Percentiles rank a stretch among this genome's conserved stretches.
These are phyloP conservation scores for Populus hybrid DNA, from an alignment of 441 rosid species.

Conservation along the genomic window DNA sequence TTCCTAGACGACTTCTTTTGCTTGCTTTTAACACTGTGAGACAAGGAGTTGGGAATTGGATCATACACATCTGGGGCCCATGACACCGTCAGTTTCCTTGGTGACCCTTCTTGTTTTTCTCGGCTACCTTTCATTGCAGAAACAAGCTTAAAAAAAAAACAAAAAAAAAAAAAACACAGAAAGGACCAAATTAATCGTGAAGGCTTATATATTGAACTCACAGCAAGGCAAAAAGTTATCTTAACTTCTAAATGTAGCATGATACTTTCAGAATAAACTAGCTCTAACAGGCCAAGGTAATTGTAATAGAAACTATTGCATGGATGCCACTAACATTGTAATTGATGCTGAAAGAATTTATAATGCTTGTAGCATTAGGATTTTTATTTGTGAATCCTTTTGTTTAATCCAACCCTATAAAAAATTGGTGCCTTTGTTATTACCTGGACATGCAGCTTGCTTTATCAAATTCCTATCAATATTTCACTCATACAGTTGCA, in stretches of 20 bases:
- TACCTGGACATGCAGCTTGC: not conserved
- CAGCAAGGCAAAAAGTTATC: not conserved
- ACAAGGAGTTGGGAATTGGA: conserved; percentile 65
- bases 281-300: not conserved
- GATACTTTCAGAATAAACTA: not conserved
- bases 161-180: not conserved
- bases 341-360: not conserved
- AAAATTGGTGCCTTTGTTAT: not conserved
- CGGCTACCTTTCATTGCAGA: conserved; percentile 88
- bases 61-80: conserved; percentile 97
- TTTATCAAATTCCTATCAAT: not conserved
- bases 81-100: conserved; percentile 46
- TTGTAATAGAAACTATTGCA: not conserved
- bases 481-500: not conserved
- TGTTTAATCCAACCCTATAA: too few relatives aligned
- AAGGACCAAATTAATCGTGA: not conserved
- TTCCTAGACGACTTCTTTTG: conserved; percentile 55
- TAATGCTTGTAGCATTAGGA: not conserved
- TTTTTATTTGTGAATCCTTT: not conserved
- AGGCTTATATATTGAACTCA: not conserved
- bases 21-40: conserved; percentile 56
- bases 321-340: not conserved
- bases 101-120: conserved; percentile 41
- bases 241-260: not conserved
- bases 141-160: conserved; percentile 29